Evolutionary conservation across 176 grass and related monocot species (phyloP), one percentile per base, ranked within the genome.

Genomic region (Oryza glaberrima): DNA sequence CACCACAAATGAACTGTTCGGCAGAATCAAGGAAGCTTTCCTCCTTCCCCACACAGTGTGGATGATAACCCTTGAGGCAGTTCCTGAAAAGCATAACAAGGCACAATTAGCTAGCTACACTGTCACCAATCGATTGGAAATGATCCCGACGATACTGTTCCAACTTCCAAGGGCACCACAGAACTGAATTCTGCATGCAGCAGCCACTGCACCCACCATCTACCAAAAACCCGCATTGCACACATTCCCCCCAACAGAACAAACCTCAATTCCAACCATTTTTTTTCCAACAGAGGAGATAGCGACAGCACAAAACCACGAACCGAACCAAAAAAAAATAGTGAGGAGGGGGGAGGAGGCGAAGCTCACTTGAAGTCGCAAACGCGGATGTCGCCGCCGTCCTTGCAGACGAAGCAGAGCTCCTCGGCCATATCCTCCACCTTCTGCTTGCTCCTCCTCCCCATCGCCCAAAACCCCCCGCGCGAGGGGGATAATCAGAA

Each of bases 351-450:
- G 35, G 35, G 35, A n/a, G 54, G 19, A 6, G 54, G 20, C 61
- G 58, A 69, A 64, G 11, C 71, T 86, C 65, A 98, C 96, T 45
- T 89, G 77, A 67, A 90, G 67, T 88, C 89, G 70, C 96, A 95
- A 5, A 88, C 70, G 51, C 87, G 91, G 43, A 98, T 58, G 8
- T 83, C 68, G 36, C 93, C 89, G 69, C 81, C 83, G 78, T 95
- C 96, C 86, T 98, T 98, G 83, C 93, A 98, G 19, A 17, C 12
- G 85, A 98, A 98, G 77, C 96, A 95, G 41, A n/a, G 78, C 34
- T 87, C 85, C 80, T 94, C 96, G 20, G 83, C 76, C 14, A 89
- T 67, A 17, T 90, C 88, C 16, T 91, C 81, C 67, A 78, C 73
- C 7, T 45, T 76, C 43, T 41, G 43, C 75, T 68, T 83, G 32